phyloP scores from a whole-genome alignment of 768 basidiomycete genomes.

The Leccinum truebloodii region DNA sequence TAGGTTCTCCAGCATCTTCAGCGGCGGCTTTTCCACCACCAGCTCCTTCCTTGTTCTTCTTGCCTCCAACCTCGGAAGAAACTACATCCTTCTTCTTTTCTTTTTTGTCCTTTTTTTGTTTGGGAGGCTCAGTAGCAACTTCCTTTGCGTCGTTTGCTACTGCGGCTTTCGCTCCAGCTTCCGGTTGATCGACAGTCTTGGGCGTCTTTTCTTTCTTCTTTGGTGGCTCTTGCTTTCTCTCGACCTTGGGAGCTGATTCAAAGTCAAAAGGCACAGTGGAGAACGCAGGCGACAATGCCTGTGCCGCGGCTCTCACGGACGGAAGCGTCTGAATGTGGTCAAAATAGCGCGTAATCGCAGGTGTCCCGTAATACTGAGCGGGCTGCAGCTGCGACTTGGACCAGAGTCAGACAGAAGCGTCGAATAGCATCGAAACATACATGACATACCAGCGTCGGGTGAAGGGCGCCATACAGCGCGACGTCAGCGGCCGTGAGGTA shows the following conservation, averaged over 20 bases:
- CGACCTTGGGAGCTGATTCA: conserved; percentile 68
- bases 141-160: conserved; percentile 39
- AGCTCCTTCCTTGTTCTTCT: conserved; percentile 43
- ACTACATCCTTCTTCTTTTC: conserved; percentile 64
- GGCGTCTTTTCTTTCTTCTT: conserved; percentile 76
- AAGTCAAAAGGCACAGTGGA: conserved; percentile 67
- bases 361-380: conserved; percentile 73
- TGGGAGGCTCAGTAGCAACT: conserved; percentile 34
- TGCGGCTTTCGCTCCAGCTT: conserved; percentile 26
- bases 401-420: conserved; percentile 9
- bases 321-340: conserved; percentile 85
- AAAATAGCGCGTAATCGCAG: conserved; percentile 90
- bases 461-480: conserved; percentile 86
- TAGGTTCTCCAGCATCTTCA: conserved; percentile 76
- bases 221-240: conserved; percentile 67
- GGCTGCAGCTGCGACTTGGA: conserved; percentile 68
- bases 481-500: conserved; percentile 89
- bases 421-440: not conserved
- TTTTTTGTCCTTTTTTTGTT: conserved; percentile 38
- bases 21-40: conserved; percentile 36
- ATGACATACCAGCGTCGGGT: conserved; percentile 70
- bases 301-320: conserved; percentile 58
- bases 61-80: conserved; percentile 29
- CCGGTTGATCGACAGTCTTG: conserved; percentile 34
- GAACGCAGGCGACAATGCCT: conserved; percentile 52